These are phyloP conservation scores for Penicillium fuscoglaucum DNA, from an alignment of 2,329 filamentous ascomycete genomes.

Conservation along the genomic window DNA sequence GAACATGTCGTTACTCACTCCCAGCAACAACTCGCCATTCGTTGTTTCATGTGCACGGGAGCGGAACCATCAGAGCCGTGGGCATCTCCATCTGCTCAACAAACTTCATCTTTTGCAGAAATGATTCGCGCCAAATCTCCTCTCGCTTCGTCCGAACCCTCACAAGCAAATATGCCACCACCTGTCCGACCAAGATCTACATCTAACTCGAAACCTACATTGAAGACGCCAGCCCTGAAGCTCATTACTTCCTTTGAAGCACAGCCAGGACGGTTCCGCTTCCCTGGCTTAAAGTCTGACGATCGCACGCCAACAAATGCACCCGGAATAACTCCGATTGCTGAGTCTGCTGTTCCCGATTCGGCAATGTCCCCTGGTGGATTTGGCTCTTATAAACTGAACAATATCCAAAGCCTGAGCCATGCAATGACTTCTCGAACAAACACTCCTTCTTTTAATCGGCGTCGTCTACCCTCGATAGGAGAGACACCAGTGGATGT, in stretches of 20 bases:
- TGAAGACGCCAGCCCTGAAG: slow-evolving; percentile 81
- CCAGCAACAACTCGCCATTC: slow-evolving; percentile 84
- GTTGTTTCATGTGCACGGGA: slow-evolving; percentile 89
- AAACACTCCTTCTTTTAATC: slow-evolving; percentile 60
- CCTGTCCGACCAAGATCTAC: slow-evolving; percentile 44
- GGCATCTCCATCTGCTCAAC: slow-evolving; percentile 77
- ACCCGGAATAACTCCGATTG: slow-evolving; percentile 83
- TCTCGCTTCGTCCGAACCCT: slow-evolving; percentile 61
- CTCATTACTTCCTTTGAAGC: slow-evolving; percentile 83
- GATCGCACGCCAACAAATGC: slow-evolving; percentile 71
- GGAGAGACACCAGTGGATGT: slow-evolving; percentile 65
- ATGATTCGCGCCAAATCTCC: slow-evolving; percentile 28
- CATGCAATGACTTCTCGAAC: slow-evolving; percentile 68
- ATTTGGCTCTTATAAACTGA: slow-evolving; percentile 57
- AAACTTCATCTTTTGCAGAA: slow-evolving; percentile 50
- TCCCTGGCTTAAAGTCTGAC: slow-evolving; percentile 57
- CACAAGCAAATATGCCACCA: slow-evolving; percentile 34
- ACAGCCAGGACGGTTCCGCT: slow-evolving; percentile 58
- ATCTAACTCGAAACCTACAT: slow-evolving; percentile 59
- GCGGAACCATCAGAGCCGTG: slow-evolving; percentile 82
- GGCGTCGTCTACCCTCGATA: slow-evolving; percentile 73
- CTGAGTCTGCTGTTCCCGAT: slow-evolving; percentile 66
- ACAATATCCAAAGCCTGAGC: slow-evolving; percentile 66
- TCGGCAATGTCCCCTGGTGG: slow-evolving; percentile 67
- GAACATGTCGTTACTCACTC: slow-evolving; percentile 84